Evolutionary conservation across 2,329 filamentous ascomycete genomes (phyloP).

Genomic region (Tolypocladium tropicale): DNA sequence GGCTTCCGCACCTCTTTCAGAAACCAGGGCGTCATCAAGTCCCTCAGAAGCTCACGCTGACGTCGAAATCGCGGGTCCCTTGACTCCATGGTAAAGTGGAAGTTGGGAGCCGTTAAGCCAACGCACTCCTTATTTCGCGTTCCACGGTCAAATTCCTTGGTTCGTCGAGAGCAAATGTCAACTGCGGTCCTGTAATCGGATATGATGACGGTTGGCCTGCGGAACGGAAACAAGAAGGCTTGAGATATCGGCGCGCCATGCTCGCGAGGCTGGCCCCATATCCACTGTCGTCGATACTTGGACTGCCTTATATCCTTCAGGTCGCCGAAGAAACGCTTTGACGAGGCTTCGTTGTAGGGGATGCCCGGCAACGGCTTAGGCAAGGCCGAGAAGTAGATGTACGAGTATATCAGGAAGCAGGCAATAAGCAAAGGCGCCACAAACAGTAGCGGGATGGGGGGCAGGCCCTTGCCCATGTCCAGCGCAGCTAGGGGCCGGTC

Average conservation of each 20-base stretch:
- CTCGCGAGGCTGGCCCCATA: constrained; percentile 13
- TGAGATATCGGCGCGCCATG: constrained; percentile 20
- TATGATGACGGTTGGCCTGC: constrained; percentile 19
- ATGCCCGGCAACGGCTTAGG: constrained; percentile 15
- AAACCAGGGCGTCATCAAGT: constrained; percentile 26
- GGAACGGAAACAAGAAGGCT: constrained; percentile 21
- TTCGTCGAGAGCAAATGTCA: constrained; percentile 21
- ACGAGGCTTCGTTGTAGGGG: constrained; percentile 13
- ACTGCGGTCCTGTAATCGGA: constrained; percentile 20
- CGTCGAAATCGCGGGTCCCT: constrained; percentile 19
- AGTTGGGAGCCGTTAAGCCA: constrained; percentile 13
- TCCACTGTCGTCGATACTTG: constrained; percentile 14
- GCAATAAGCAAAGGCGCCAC: not conserved
- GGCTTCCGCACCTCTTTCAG: constrained; percentile 15
- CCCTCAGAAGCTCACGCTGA: constrained; percentile 22
- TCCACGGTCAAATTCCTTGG: constrained; percentile 22
- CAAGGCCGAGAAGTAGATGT: constrained; percentile 4
- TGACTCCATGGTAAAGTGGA: constrained; percentile 23
- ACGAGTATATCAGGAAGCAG: not conserved
- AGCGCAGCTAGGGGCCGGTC: not conserved
- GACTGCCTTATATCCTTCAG: constrained; percentile 7
- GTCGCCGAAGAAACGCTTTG: constrained; percentile 12
- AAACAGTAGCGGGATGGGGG: not conserved
- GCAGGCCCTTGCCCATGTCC: not conserved
- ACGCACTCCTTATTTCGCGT: constrained; percentile 13